Evolutionary conservation across 179 eudicot species (phyloP), one percentile per base, ranked within the genome.

Genomic region (Carnegiea gigantea): DNA sequence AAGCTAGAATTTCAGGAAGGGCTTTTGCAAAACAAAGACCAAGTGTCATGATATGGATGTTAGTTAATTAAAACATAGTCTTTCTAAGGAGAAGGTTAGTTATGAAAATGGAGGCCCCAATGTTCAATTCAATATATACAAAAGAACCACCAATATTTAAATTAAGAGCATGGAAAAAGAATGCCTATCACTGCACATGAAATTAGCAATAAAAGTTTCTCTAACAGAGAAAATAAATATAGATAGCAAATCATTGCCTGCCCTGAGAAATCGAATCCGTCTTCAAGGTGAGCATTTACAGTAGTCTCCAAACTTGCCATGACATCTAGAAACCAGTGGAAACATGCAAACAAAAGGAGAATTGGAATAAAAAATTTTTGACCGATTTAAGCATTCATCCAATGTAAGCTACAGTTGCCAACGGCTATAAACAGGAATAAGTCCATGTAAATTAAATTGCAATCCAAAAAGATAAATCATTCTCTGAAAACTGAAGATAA

Each of bases 311-410:
- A 89, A 89, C 83, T 90, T 91, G 90, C 93, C 96, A 93, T 87
- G 96, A 93, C 88, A 87, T 95, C 97, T 93, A 92, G 92, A 90
- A 87, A 93, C 92, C 92, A 90, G 90, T 88, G 88, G 92, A 86
- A 85, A 93, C 93, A 93, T 93, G 92, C 93, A 91, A 92, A 92
- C 89, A 93, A 93, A 92, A 88, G 87, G 91, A 92, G 83, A 85
- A 89, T 83, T 76, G 87, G 85, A 90, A 93, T 89, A 89, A 90
- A 91, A 85, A 76, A 83, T 76, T 82, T 75, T 86, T 86, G 87
- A 83, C 70, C 89, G 60, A 81, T 73, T 76, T 75, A 84, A 77
- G 83, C 81, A 84, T 67, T 43, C 73, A 72, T 68, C 70, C 54
- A 74, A 76, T 68, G 64, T 64, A 64, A 81, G 78, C 51, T 78